These are phyloP conservation scores for Leccinum ochraceum DNA, from an alignment of 768 basidiomycete genomes.

Conservation along the genomic window DNA sequence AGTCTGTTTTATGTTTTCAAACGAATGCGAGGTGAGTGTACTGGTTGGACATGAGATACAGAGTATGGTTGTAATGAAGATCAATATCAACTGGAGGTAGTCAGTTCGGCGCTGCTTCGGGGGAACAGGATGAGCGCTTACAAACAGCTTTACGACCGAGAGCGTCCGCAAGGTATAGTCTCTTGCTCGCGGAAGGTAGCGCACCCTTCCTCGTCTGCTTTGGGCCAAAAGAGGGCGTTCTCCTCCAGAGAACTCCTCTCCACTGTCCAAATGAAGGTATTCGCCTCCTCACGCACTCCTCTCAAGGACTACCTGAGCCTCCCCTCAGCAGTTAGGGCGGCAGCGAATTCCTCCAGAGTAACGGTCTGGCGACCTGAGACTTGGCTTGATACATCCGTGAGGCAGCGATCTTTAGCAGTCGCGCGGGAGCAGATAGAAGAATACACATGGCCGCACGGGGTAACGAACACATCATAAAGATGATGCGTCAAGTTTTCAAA, in stretches of 20 bases:
- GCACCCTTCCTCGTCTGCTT: too few relatives aligned
- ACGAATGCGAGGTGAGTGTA: slow-evolving; percentile 12
- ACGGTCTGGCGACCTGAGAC: slow-evolving; percentile 42
- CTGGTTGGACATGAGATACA: slow-evolving; percentile 66
- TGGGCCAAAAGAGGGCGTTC: too few relatives aligned
- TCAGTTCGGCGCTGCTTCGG: slow-evolving; percentile 4
- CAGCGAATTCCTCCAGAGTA: slow-evolving; percentile 54
- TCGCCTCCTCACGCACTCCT: too few relatives aligned
- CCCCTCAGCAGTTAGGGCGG: slow-evolving; percentile 27
- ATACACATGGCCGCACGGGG: slow-evolving; percentile 48
- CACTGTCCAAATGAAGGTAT: too few relatives aligned
- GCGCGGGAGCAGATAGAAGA: slow-evolving; percentile 49
- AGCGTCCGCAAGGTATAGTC: slow-evolving; percentile 56
- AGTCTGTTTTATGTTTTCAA: not conserved
- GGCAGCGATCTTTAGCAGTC: slow-evolving; percentile 35
- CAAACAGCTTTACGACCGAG: slow-evolving; percentile 71
- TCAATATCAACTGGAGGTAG: slow-evolving; percentile 59
- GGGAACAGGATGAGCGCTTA: slow-evolving; percentile 25
- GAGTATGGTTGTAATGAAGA: slow-evolving; percentile 75
- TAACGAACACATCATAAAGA: slow-evolving; percentile 42
- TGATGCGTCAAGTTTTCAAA: slow-evolving; percentile 50
- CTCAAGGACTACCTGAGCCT: too few relatives aligned
- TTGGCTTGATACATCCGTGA: slow-evolving; percentile 39
- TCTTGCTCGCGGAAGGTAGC: not conserved
- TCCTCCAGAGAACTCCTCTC: too few relatives aligned